Evolutionary conservation across 2,329 filamentous ascomycete species (phyloP).

Genomic region (Neopestalotiopsis sp.): DNA sequence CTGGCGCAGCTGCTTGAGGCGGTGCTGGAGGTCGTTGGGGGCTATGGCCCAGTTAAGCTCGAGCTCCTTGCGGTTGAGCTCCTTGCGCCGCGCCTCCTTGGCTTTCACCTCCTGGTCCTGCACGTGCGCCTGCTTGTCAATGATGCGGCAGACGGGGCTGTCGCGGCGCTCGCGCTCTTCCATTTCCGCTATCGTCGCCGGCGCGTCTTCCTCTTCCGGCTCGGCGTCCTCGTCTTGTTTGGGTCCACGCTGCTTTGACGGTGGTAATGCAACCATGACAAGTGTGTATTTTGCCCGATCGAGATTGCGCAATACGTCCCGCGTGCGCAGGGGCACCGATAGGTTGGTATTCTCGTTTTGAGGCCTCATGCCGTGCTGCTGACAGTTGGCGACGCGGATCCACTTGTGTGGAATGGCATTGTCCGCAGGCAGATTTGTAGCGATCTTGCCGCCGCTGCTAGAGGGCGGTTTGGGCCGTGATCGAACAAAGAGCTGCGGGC

Average conservation of each 20-base stretch:
- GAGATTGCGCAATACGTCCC: slow-evolving; percentile 25
- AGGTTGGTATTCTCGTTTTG: slow-evolving; percentile 19
- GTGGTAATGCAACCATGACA: slow-evolving; percentile 36
- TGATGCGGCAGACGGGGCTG: slow-evolving; percentile 67
- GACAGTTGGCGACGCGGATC: slow-evolving; percentile 38
- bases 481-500: slow-evolving; percentile 13
- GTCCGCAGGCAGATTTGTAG: slow-evolving; percentile 43
- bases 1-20: slow-evolving; percentile 67
- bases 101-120: slow-evolving; percentile 46
- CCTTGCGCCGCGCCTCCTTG: slow-evolving; percentile 49
- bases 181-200: slow-evolving; percentile 38
- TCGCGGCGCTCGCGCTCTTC: slow-evolving; percentile 34
- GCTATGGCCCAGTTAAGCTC: slow-evolving; percentile 91
- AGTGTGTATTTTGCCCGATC: slow-evolving; percentile 28
- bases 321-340: slow-evolving; percentile 28
- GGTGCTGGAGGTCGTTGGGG: slow-evolving; percentile 74
- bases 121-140: slow-evolving; percentile 57
- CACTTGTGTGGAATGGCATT: slow-evolving; percentile 48
- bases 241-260: slow-evolving; percentile 13
- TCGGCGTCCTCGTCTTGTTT: slow-evolving; percentile 16
- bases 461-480: background rate
- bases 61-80: slow-evolving; percentile 70
- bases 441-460: background rate
- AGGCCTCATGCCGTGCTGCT: background rate
- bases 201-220: slow-evolving; percentile 15